These are phyloP conservation scores for Aschersonia sp. DNA, from an alignment of 2,329 filamentous ascomycete genomes.

Conservation along the genomic window DNA sequence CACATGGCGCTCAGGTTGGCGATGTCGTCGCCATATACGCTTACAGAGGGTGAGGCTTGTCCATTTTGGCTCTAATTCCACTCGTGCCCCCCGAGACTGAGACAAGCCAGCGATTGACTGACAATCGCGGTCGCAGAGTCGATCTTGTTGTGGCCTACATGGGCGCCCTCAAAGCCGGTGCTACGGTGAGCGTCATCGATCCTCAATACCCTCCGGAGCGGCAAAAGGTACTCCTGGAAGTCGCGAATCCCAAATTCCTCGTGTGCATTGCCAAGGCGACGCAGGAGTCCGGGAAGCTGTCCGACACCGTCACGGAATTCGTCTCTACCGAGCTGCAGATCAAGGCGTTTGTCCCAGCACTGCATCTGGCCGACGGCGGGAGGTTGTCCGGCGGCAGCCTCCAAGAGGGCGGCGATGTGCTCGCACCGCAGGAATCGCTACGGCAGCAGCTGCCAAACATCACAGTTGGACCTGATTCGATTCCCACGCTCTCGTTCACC, in stretches of 20 bases:
- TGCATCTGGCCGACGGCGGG: constrained; percentile 60
- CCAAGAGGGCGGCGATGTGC: constrained; percentile 49
- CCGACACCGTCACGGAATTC: constrained; percentile 39
- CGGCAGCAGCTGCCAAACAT: constrained; percentile 50
- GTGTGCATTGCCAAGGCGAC: constrained; percentile 55
- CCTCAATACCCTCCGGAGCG: constrained; percentile 29
- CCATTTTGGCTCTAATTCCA: neutral
- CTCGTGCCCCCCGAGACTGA: constrained; percentile 32
- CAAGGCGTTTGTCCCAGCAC: constrained; percentile 58
- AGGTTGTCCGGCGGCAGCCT: constrained; percentile 49
- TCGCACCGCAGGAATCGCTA: constrained; percentile 35
- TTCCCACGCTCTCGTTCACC: constrained; percentile 61
- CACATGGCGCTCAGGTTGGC: no score
- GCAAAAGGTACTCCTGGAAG: constrained; percentile 54
- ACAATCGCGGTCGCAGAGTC: no score
- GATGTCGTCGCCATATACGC: no score
- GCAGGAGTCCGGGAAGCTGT: constrained; percentile 22
- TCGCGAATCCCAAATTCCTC: constrained; percentile 58
- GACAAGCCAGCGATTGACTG: neutral
- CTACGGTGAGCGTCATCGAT: constrained; percentile 55
- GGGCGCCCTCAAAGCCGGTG: constrained; percentile 46
- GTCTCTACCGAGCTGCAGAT: constrained; percentile 59
- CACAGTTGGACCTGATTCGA: constrained; percentile 73
- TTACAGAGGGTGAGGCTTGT: constrained; percentile 13
- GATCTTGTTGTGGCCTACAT: constrained; percentile 52